Evolutionary conservation across 2,329 filamentous ascomycete species (phyloP).

Genomic region (Claviceps arundinis): DNA sequence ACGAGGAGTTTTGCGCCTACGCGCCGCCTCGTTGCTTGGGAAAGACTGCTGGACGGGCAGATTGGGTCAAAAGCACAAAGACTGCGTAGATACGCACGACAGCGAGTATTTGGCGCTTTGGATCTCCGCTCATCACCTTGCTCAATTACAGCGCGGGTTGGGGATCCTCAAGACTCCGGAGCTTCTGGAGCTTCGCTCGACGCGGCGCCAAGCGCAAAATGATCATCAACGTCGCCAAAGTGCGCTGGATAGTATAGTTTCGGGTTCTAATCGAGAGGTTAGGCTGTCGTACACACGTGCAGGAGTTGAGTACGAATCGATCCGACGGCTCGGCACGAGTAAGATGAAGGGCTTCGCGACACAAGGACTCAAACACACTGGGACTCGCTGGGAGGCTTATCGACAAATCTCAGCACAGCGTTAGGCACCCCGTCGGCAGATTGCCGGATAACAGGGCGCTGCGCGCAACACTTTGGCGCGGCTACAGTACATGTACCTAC

Average conservation of each 20-base stretch:
- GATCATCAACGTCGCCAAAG: background rate
- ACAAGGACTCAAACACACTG: too few relatives aligned
- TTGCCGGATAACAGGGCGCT: conserved; percentile 3
- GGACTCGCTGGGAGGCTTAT: background rate
- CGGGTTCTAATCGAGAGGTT: background rate
- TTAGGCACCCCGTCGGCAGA: background rate
- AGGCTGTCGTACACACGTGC: background rate
- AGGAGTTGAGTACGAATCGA: background rate
- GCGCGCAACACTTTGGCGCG: too few relatives aligned
- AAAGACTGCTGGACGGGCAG: conserved; percentile 17
- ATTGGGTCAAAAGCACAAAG: conserved; percentile 23
- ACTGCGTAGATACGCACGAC: conserved; percentile 22
- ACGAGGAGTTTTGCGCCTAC: conserved; percentile 12
- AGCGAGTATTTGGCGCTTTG: conserved; percentile 22
- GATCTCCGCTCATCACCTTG: conserved; percentile 22
- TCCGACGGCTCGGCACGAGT: background rate
- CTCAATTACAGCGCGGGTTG: background rate
- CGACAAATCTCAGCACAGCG: background rate
- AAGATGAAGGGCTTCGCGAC: background rate
- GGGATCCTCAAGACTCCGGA: background rate
- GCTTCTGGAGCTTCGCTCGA: background rate
- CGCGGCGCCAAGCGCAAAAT: background rate
- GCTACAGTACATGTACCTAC: too few relatives aligned
- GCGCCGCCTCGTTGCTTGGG: conserved; percentile 14
- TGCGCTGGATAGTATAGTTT: background rate